Base-by-base conservation (phyloP, 2,329 filamentous ascomycete species). In the Sordariomycetes sp. region DNA sequence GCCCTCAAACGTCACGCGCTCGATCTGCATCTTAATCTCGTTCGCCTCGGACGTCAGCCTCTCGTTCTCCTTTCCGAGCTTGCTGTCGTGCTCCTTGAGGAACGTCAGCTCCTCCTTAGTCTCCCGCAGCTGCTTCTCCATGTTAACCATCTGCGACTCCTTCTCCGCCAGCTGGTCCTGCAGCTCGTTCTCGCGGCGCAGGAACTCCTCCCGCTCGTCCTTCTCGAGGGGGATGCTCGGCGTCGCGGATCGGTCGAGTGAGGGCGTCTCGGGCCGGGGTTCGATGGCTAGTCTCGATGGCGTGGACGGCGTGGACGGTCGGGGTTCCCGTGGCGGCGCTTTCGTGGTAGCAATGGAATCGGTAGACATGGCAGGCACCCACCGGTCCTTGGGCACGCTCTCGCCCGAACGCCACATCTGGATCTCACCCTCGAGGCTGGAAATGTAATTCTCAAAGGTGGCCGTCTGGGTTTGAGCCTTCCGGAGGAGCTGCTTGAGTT, bases 81-180 rank as follows among this genome's bases (percentile, higher is more conserved):
- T 89, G 65, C 82, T 79, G 62, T 94, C 86, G 61, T 91, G 88
- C 56, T 96, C 91, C 69, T 95, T 95, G 64, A 96, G 77, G 62
- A 87, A 86, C 58, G 79, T 74, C 56, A 97, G 76, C 72, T 99
- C 94, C 63, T 96, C 91, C 67, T 90, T 91, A 34, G 85, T 85
- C 63, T 95, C 89, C 59, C 83, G 83, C 50, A 96, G 76, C 60
- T 82, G 82, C 70, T 94, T 88, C 70, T 97, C 92, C 0, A 86
- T 82, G 32, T 85, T 79, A 8, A 85, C 84, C 50, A 95, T 85
- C 62, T 87, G 84, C 2, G 87, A 85, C 70, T 99, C 94, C 72
- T 86, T 94, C 71, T 99, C 94, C 1, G 94, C 86, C 57, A 99
- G 80, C 73, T 97, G 92, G 68, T 99, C 94, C 69, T 97, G 94